Base-by-base conservation (phyloP, 2,329 filamentous ascomycete species). In the Aspergillus sp. region DNA sequence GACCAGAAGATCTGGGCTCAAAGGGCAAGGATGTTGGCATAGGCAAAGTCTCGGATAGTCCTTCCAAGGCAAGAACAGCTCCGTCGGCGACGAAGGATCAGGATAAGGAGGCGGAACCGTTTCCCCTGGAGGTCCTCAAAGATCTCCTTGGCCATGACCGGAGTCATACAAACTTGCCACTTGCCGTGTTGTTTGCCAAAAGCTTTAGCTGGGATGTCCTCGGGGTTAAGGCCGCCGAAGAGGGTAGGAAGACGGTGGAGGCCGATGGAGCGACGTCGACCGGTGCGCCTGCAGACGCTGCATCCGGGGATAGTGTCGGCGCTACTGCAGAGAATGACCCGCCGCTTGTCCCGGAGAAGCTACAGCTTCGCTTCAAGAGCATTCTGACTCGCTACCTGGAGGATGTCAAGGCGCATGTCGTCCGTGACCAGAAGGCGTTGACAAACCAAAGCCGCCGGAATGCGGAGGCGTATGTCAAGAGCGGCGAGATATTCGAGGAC, bases 381-480 rank as follows among this genome's bases (percentile, higher is more conserved):
- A 79, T 98, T 17, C 65, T 98, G 16, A 80, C 72, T 37, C 80
- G 83, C 19, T 98, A 98, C 51, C 84, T 96, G 44, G 85, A 95
- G 34, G 88, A 94, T 53, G 84, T 96, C 44, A 94, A 93, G 52
- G 69, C 73, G 11, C 91, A 96, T 51, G 71, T 98, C 17, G 59
- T 88, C 17, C 80, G 84, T n/a, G 86, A 96, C 49, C 91, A 98
- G 56, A 91, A 93, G 58, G 80, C 82, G 25, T 80, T 98, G 25
- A 75, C 79, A 33, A 78, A 75, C 15, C 91, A 98, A 62, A 86
- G 84, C 33, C 84, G 86, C 42, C 86, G 89, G 47, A 98, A 98
- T 61, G 89, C 91, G 1, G 91, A 98, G 60, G 91, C 89, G 4
- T 98, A 98, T 50, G 89, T 98, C 49, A 95, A 95, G 53, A 96